A percentile compares a stretch with the other conserved stretches of the same genome.
Conservation (phyloP, 2,329 filamentous ascomycete species). For the Polychaeton citri region DNA sequence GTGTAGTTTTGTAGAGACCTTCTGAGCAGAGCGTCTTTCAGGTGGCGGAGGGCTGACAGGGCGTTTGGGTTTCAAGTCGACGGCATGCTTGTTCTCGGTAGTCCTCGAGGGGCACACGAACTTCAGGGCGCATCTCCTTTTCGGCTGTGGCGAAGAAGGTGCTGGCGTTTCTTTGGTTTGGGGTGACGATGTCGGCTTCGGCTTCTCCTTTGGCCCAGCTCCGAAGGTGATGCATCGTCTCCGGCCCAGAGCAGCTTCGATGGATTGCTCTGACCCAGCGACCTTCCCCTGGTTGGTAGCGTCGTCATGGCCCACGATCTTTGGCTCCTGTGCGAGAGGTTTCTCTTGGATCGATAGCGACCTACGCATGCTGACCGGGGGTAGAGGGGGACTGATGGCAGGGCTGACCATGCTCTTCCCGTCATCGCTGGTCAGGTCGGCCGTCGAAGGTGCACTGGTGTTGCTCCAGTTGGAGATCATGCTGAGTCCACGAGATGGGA, state of each 20-base stretch:
- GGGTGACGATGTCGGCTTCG: slow-evolving; percentile 28
- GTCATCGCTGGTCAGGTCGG: slow-evolving; percentile 88
- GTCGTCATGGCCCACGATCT: slow-evolving; percentile 25
- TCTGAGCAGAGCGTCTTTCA: background rate
- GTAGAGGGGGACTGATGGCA: slow-evolving; percentile 69
- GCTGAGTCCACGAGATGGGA: slow-evolving; percentile 30
- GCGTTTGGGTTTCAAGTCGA: slow-evolving; percentile 19
- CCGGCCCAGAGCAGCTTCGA: slow-evolving; percentile 54
- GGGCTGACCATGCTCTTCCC: slow-evolving; percentile 65
- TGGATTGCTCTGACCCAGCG: slow-evolving; percentile 35
- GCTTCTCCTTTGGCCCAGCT: slow-evolving; percentile 53
- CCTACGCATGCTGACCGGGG: slow-evolving; percentile 36
- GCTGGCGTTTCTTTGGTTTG: slow-evolving; percentile 18
- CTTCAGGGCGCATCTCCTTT: slow-evolving; percentile 53
- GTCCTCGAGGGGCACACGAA: slow-evolving; percentile 57
- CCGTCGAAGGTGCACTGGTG: slow-evolving; percentile 67
- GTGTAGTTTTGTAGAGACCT: slow-evolving; percentile 18
- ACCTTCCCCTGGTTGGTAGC: slow-evolving; percentile 12
- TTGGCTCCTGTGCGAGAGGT: slow-evolving; percentile 22
- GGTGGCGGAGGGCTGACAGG: slow-evolving; percentile 29
- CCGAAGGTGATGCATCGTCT: slow-evolving; percentile 91
- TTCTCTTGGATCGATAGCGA: slow-evolving; percentile 26
- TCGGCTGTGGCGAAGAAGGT: slow-evolving; percentile 26
- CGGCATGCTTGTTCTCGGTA: slow-evolving; percentile 16
- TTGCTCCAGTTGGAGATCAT: slow-evolving; percentile 64